Evolutionary conservation across 1,139 yeast species (phyloP).

Genomic region (Kurtzmaniella quercitrusa): DNA sequence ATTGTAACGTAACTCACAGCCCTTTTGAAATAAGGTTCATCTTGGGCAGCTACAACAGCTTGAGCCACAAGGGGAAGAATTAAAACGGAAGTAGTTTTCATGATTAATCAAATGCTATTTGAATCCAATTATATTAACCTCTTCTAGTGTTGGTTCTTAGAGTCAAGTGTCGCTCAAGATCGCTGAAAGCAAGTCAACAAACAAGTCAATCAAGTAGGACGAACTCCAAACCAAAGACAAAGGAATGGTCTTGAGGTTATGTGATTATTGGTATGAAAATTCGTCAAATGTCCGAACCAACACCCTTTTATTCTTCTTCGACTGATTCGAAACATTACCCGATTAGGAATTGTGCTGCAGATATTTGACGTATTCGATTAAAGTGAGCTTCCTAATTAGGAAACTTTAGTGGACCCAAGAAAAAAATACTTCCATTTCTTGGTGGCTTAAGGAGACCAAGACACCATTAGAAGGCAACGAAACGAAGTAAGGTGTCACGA

Average conservation of each 20-base stretch:
- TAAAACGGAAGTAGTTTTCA: conserved; percentile 11
- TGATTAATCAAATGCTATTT: too few species aligned
- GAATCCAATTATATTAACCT: background rate
- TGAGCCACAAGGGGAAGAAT: conserved; percentile 10
- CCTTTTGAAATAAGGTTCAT: conserved; percentile 10
- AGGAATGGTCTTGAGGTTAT: conserved; percentile 1
- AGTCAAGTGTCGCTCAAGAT: background rate
- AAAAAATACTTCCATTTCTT: background rate
- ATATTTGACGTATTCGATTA: conserved; percentile 9
- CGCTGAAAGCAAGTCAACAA: background rate
- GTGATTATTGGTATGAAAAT: background rate
- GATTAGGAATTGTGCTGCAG: conserved; percentile 8
- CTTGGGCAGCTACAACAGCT: conserved; percentile 8
- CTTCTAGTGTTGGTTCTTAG: background rate
- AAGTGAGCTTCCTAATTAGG: conserved; percentile 20
- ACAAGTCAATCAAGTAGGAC: background rate
- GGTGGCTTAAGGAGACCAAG: background rate
- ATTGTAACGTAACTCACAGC: conserved; percentile 15
- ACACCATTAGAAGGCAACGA: background rate
- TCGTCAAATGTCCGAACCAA: background rate
- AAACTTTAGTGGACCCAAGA: conserved; percentile 3
- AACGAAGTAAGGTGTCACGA: background rate
- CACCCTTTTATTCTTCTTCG: background rate
- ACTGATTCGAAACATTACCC: conserved; percentile 3
- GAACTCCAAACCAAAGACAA: background rate